A percentile compares a stretch with the other conserved stretches of the same genome.
phyloP scores from a whole-genome alignment of 768 basidiomycete species.

The Phaeotremella skinneri region DNA sequence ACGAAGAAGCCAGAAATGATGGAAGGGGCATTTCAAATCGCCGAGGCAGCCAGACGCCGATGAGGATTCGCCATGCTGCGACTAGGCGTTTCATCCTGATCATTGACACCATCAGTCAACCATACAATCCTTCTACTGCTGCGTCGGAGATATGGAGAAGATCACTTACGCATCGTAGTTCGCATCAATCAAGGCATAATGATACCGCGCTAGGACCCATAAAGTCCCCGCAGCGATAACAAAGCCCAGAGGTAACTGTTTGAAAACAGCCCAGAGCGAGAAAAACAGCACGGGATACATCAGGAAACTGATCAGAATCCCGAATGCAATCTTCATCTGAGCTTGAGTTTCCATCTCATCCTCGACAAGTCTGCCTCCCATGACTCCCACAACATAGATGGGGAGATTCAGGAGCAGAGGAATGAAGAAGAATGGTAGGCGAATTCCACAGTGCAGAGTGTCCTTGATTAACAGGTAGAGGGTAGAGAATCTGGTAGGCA shows the following conservation, averaged over 20 bases:
- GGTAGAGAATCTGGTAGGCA: slow-evolving; percentile 80
- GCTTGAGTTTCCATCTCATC: slow-evolving; percentile 93
- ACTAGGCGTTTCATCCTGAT: slow-evolving; percentile 76
- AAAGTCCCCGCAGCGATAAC: slow-evolving; percentile 67
- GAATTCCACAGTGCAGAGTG: slow-evolving; percentile 65
- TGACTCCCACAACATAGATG: slow-evolving; percentile 73
- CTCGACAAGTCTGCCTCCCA: slow-evolving; percentile 70
- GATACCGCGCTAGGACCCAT: slow-evolving; percentile 78
- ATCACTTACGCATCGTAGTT: slow-evolving; percentile 71
- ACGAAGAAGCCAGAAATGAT: slow-evolving; percentile 56
- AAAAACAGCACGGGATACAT: slow-evolving; percentile 84
- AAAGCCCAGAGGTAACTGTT: slow-evolving; percentile 71
- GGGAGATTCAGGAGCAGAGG: slow-evolving; percentile 65
- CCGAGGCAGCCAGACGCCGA: slow-evolving; percentile 89
- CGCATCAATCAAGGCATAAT: slow-evolving; percentile 81
- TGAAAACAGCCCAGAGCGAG: slow-evolving; percentile 77
- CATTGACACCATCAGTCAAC: slow-evolving; percentile 19
- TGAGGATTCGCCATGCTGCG: slow-evolving; percentile 93
- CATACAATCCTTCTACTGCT: background rate
- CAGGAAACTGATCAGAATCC: slow-evolving; percentile 67
- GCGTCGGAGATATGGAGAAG: background rate
- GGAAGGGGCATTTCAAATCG: slow-evolving; percentile 73
- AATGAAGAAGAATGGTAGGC: slow-evolving; percentile 83
- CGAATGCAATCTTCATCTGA: slow-evolving; percentile 92
- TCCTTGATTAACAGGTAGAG: slow-evolving; percentile 75